Base-by-base conservation (phyloP, 805 yeast genomes). In the Pichia ethanolica region DNA sequence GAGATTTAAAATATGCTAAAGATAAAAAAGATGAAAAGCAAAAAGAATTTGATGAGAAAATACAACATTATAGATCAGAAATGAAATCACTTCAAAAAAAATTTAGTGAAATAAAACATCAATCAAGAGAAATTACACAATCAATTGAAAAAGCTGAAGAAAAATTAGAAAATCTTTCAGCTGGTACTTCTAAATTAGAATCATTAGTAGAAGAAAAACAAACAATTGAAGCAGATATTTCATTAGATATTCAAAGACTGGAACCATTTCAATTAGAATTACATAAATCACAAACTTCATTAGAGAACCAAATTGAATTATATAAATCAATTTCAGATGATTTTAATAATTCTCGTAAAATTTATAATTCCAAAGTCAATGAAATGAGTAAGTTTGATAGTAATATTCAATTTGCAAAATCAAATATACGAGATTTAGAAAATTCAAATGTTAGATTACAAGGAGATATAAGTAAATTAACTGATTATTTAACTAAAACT, bases 81-180 rank as follows among this genome's bases (percentile, higher is more conserved):
- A 44, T 57, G 12, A 49, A 48, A 4, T 54, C 55, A 2, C 6
- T 39, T 4, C 48, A 46, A 41, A 32, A 32, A 12, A 30, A n/a
- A 10, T 25, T 56, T 13, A 44, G 48, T 14, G 45, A 44, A 0
- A 26, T 46, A 14, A 50, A 49, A n/a, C 14, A 14, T 6, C 28
- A 51, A 7, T n/a, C 34, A 7, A 47, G 49, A 37, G 48, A 44
- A 8, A 53, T 38, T 11, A 52, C 58, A 34, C 53, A 51, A 45
- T 54, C 68, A 39, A 61, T 68, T 5, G 64, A 62, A 46, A 65
- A 69, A 33, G 52, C 73, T 5, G 68, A 66, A 37, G 61, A 66
- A 36, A 70, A 71, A 46, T 56, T 79, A 14, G 68, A 64, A 20
- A 81, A 77, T 25, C 67, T 72, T 46, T 73, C 71, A 8, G 74